Evolutionary conservation across 2,329 filamentous ascomycete genomes (phyloP).

Genomic region (Aspergillus novoparasiticus): DNA sequence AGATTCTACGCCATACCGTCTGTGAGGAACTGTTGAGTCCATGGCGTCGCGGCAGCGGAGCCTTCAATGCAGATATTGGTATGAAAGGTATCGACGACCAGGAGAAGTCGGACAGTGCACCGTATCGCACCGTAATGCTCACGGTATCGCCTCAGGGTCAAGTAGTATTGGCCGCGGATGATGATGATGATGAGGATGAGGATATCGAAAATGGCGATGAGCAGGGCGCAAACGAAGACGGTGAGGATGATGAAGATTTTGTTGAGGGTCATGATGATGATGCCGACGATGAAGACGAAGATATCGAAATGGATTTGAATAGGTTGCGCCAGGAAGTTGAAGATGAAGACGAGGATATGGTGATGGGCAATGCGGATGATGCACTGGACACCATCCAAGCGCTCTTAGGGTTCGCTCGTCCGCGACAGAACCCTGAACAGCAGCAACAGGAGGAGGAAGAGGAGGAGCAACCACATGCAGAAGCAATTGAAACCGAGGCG

Average conservation of each 20-base stretch:
- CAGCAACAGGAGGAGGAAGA: conserved; percentile 13
- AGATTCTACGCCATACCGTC: conserved; percentile 76
- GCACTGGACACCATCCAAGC: conserved; percentile 76
- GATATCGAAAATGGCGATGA: conserved; percentile 36
- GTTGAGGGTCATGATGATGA: conserved; percentile 45
- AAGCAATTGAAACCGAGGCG: conserved; percentile 14
- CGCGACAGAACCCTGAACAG: background rate
- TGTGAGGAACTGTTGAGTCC: conserved; percentile 89
- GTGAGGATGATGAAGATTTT: conserved; percentile 53
- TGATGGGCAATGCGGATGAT: conserved; percentile 60
- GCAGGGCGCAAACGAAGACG: conserved; percentile 48
- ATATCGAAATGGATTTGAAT: conserved; percentile 32
- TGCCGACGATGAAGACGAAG: conserved; percentile 50
- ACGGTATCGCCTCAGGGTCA: conserved; percentile 45
- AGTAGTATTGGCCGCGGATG: conserved; percentile 50
- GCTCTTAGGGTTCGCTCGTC: conserved; percentile 72
- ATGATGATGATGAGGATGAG: conserved; percentile 46
- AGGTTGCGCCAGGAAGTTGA: conserved; percentile 22
- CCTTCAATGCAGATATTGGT: conserved; percentile 75
- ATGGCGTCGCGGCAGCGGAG: conserved; percentile 85
- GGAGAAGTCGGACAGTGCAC: conserved; percentile 60
- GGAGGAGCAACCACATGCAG: conserved; percentile 24
- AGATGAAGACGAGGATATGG: conserved; percentile 52
- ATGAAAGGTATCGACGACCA: conserved; percentile 82
- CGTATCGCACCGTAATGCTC: conserved; percentile 43